These are phyloP conservation scores for Pichia sp. DNA, from an alignment of 1,139 yeast genomes.

Conservation along the genomic window DNA sequence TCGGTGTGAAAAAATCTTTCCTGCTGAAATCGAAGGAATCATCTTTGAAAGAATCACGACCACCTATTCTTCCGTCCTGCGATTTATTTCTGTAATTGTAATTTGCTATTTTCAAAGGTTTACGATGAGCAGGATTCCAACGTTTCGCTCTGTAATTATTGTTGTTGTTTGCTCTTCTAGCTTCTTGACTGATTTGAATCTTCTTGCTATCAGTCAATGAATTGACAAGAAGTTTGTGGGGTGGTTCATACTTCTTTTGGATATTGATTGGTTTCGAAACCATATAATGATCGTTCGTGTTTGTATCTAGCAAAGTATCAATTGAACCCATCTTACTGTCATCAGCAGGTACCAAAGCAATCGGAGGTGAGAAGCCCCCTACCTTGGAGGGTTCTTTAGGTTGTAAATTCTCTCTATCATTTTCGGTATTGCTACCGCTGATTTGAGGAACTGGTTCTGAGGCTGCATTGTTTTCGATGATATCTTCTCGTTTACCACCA, in stretches of 20 bases:
- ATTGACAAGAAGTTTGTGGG: slow-evolving; percentile 13
- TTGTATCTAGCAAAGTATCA: slow-evolving; percentile 6
- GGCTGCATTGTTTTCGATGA: too few relatives aligned
- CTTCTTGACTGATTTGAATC: background rate
- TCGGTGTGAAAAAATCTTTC: slow-evolving; percentile 75
- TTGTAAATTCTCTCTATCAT: background rate
- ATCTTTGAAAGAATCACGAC: slow-evolving; percentile 11
- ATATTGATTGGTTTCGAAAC: slow-evolving; percentile 15
- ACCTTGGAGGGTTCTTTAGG: background rate
- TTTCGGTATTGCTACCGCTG: background rate
- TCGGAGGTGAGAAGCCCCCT: background rate
- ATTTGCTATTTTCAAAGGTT: slow-evolving; percentile 41
- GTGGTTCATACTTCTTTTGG: slow-evolving; percentile 20
- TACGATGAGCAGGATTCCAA: slow-evolving; percentile 31
- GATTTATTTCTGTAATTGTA: slow-evolving; percentile 26
- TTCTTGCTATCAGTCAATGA: slow-evolving; percentile 5
- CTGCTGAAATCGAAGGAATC: slow-evolving; percentile 42
- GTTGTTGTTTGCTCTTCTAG: slow-evolving; percentile 8
- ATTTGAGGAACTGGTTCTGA: background rate
- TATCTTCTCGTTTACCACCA: too few relatives aligned
- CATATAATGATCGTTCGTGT: slow-evolving; percentile 2
- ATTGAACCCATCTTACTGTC: slow-evolving; percentile 6
- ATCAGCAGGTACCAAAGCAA: background rate
- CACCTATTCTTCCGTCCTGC: slow-evolving; percentile 25
- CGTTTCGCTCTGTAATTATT: slow-evolving; percentile 14